These are phyloP conservation scores for Dictyostelium purpureum DNA, from an alignment of 78 protist genomes.

Conservation along the genomic window DNA sequence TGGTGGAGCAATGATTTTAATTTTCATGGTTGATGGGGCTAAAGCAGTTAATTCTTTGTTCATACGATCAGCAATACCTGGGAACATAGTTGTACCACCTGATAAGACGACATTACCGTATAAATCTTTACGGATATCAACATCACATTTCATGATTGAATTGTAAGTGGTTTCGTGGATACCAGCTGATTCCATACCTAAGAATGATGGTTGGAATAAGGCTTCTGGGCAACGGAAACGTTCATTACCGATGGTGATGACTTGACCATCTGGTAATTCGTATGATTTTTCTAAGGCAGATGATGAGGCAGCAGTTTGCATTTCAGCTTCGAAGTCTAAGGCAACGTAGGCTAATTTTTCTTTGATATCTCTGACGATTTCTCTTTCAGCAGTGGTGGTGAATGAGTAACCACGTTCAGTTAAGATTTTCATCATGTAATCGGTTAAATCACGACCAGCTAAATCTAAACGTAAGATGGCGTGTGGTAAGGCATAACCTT, in stretches of 20 bases:
- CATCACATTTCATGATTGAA: constrained; percentile 95
- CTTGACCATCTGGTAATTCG: constrained; percentile 93
- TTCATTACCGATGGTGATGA: constrained; percentile 91
- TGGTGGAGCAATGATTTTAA: constrained; percentile 96
- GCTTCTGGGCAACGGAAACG: constrained; percentile 96
- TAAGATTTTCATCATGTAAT: constrained; percentile 92
- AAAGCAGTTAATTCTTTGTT: constrained; percentile 77
- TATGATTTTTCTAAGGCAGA: constrained; percentile 88
- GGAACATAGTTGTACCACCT: constrained; percentile 96
- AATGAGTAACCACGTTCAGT: constrained; percentile 95
- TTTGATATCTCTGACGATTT: constrained; percentile 91
- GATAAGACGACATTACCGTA: constrained; percentile 95
- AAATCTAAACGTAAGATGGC: constrained; percentile 94
- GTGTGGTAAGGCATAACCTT: constrained; percentile 88
- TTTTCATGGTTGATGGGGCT: constrained; percentile 94
- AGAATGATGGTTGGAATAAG: constrained; percentile 95
- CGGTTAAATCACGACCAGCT: constrained; percentile 98
- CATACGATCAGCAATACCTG: constrained; percentile 94
- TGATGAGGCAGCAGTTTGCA: constrained; percentile 87
- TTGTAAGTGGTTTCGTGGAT: constrained; percentile 93
- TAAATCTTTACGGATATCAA: constrained; percentile 94
- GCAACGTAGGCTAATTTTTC: constrained; percentile 90
- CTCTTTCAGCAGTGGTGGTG: constrained; percentile 93
- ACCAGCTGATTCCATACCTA: constrained; percentile 96
- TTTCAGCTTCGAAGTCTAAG: constrained; percentile 89